Base-by-base conservation (phyloP, 2,329 filamentous ascomycete genomes). In the Sarocladiaceae sp. region DNA sequence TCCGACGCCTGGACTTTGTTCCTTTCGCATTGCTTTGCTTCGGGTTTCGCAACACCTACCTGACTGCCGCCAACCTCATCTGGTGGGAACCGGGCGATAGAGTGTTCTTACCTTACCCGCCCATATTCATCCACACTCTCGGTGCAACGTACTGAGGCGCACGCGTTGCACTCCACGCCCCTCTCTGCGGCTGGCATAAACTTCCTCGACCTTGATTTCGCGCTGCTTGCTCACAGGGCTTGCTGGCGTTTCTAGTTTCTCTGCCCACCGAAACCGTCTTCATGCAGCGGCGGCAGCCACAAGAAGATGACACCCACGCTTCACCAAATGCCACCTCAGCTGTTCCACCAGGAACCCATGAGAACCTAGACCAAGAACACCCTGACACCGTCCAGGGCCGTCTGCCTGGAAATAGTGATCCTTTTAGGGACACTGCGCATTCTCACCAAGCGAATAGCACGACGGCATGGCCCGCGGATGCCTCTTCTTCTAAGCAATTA, bases 231-330 rank as follows among this genome's bases (percentile, higher is more conserved):
- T 31, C 25, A 48, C 26, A 48, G 33, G n/a, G 44, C 44, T 26
- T 33, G 44, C 44, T 48, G 44, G 44, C 26, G 44, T n/a, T 20
- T 33, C 22, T 33, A 48, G 44, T 15, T 15, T 8, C 8, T 15
- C 29, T 20, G 18, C 44, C 22, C 26, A 48, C 25, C 40, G 15
- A 22, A 26, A 26, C 23, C 44, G 44, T 48, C 44, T 48, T 48
- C 44, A 48, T 48, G 44, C 44, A 48, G 44, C 44, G 26, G 26
- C 28, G 44, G 44, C 44, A 48, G 26, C 44, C 44, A 33, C n/a
- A 33, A 48, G 44, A 48, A 18, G 44, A 48, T 48, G 44, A 48
- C 28, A 25, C 23, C 44, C 25, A 48, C 20, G 44, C 26, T 28
- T 20, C 17, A 17, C 28, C 44, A 48, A 11, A 48, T 33, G 26